Percentiles rank a stretch among this genome's conserved stretches.
phyloP scores from a whole-genome alignment of 78 protist genomes.

The Monocercomonoides exilis region DNA sequence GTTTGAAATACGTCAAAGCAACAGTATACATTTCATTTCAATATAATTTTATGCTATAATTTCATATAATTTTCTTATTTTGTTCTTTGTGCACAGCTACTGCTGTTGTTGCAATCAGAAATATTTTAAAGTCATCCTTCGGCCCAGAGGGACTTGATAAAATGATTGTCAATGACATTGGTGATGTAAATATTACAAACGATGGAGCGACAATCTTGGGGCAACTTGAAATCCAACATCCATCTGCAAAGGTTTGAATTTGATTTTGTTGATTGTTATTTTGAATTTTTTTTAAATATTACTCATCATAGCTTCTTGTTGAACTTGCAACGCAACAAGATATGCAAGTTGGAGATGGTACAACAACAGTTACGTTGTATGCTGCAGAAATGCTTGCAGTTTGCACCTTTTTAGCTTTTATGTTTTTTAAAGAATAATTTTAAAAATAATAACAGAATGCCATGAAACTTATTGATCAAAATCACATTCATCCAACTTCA shows the following conservation, averaged over 20 bases:
- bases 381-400: slow-evolving; percentile 92
- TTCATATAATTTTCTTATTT: background rate
- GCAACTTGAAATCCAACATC: slow-evolving; percentile 84
- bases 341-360: slow-evolving; percentile 87
- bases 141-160: slow-evolving; percentile 99
- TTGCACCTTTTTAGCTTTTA: background rate
- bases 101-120: slow-evolving; percentile 84
- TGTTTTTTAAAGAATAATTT: no score
- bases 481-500: slow-evolving; percentile 91
- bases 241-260: slow-evolving; percentile 75
- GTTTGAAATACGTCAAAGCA: slow-evolving; percentile 3
- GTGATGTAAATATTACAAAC: slow-evolving; percentile 84
- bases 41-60: background rate
- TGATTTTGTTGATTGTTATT: background rate
- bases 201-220: slow-evolving; percentile 92
- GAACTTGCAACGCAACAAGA: slow-evolving; percentile 75
- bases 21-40: slow-evolving; percentile 1
- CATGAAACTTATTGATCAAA: slow-evolving; percentile 70
- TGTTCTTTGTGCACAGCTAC: slow-evolving; percentile 43
- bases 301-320: slow-evolving; percentile 41
- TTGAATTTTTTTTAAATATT: background rate
- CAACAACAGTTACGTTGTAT: slow-evolving; percentile 94
- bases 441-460: slow-evolving; percentile 58
- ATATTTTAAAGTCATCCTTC: slow-evolving; percentile 88
- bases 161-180: slow-evolving; percentile 96